Percentiles rank a stretch among this genome's conserved stretches.
Evolutionary conservation across 2,329 filamentous ascomycete species (phyloP).

Genomic region (Penicillium digitatum): DNA sequence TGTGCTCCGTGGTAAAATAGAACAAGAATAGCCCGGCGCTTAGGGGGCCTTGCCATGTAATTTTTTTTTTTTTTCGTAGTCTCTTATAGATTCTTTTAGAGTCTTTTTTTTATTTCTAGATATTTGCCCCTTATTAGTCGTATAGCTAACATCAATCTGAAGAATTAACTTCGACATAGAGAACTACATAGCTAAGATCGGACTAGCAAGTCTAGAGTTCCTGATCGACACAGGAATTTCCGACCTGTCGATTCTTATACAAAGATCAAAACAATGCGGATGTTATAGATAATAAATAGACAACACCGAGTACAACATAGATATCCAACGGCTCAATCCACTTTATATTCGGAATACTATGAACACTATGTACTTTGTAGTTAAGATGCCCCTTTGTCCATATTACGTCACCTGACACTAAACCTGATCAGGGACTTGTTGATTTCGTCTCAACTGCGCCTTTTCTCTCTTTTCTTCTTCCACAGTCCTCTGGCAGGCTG

Average conservation of each 20-base stretch:
- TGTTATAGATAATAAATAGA: not conserved
- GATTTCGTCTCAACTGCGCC: constrained; percentile 14
- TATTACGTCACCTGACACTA: constrained; percentile 16
- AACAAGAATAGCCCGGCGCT: not conserved
- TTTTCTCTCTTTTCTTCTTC: constrained; percentile 9
- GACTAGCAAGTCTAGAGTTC: not conserved
- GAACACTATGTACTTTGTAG: not conserved
- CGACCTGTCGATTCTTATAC: not conserved
- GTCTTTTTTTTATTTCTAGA: not conserved
- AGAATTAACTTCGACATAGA: not conserved
- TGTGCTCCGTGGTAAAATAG: not conserved
- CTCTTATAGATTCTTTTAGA: too few relatives aligned
- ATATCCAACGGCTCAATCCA: not conserved
- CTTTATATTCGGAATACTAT: not conserved
- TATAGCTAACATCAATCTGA: not conserved
- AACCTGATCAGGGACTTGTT: constrained; percentile 13
- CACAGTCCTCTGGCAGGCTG: constrained; percentile 14
- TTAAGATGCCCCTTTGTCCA: constrained; percentile 2
- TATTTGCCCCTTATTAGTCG: not conserved
- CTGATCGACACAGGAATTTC: not conserved
- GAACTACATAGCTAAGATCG: not conserved
- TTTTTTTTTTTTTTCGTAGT: not conserved
- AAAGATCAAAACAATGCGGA: not conserved
- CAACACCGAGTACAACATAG: too few relatives aligned
- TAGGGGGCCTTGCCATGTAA: not conserved